phyloP scores from a whole-genome alignment of 345 rosid genomes.

The Salix koriyanagi region DNA sequence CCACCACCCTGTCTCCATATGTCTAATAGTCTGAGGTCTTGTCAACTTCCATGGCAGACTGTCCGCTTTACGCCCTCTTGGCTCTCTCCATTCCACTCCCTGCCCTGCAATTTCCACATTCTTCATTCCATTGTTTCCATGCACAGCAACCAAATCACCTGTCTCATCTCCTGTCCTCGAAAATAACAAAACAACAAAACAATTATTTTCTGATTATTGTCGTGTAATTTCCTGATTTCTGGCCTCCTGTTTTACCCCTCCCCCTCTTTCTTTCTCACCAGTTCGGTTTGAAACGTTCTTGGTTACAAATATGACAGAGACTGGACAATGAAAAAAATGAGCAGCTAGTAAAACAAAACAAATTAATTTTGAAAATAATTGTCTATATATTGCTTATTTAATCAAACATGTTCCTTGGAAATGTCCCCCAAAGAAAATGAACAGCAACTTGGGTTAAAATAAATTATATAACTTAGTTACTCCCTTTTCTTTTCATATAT shows the following conservation, averaged over 20 bases:
- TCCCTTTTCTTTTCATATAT: no score
- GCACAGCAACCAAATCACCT: constrained; percentile 7
- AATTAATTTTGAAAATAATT: neutral
- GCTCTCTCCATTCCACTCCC: constrained; percentile 4
- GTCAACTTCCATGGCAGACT: constrained; percentile 21
- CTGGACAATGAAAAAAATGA: neutral
- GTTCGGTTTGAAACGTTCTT: neutral
- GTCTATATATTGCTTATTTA: neutral
- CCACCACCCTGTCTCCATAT: constrained; percentile 17
- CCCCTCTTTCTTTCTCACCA: neutral
- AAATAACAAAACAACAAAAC: neutral
- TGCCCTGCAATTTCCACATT: constrained; percentile 17
- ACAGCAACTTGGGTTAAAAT: neutral
- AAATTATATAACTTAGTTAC: neutral
- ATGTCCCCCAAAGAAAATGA: neutral
- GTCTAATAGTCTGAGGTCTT: constrained; percentile 17
- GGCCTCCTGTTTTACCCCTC: neutral
- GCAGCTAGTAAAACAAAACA: no score
- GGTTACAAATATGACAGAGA: neutral
- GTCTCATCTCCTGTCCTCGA: constrained; percentile 10
- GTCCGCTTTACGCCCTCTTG: neutral
- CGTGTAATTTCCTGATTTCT: neutral
- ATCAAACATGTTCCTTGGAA: neutral
- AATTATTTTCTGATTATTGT: neutral
- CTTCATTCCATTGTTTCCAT: constrained; percentile 21